Evolutionary conservation across 768 basidiomycete species (phyloP), one percentile per base, ranked within the genome.

Genomic region (Leccinellum luteum): DNA sequence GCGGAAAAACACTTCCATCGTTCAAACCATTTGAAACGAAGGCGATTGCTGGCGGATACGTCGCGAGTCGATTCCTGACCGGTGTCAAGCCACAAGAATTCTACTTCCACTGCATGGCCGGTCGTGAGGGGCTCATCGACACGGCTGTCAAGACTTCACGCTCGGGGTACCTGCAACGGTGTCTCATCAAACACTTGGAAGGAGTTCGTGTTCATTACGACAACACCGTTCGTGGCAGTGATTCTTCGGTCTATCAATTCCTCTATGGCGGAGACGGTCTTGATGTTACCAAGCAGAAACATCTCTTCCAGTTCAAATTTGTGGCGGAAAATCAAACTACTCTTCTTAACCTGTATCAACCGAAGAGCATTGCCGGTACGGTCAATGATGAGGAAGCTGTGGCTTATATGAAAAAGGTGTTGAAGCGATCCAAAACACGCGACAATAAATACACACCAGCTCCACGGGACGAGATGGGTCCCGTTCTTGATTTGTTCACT

Each of bases 21-120:
- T 99, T 98, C 85, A 89, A 89, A 67, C 79, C 95, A 0, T 98
- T 98, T 74, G 97, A 98, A 74, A 98, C 97, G n/a, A 90, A 87
- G 59, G 94, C 97, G 5, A 93, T 98, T 60, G 96, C 97, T 13
- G 97, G 97, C 67, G 97, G 97, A 8, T 99, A 96, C 72, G 92
- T 99, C 48, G 94, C 92, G 14, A 97, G 96, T 72, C 93, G 97
- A 34, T 99, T 99, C 82, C 83, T 99, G 78, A 98, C 97, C 7
- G 97, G 97, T 54, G 86, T 99, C 72, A 92, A 90, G 65, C 97
- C 97, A 0, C 97, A 99, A 71, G 97, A 99, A 73, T 99, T 98
- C 76, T 99, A 97, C 78, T 99, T 99, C 81, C 97, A 99, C 76
- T 98, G 97, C 70, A 99, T 99, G 97, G 97, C 97, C 57, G 97